These are phyloP conservation scores for Phytophthora sansomeana DNA, from an alignment of 352 stramenopile genomes.

Conservation along the genomic window DNA sequence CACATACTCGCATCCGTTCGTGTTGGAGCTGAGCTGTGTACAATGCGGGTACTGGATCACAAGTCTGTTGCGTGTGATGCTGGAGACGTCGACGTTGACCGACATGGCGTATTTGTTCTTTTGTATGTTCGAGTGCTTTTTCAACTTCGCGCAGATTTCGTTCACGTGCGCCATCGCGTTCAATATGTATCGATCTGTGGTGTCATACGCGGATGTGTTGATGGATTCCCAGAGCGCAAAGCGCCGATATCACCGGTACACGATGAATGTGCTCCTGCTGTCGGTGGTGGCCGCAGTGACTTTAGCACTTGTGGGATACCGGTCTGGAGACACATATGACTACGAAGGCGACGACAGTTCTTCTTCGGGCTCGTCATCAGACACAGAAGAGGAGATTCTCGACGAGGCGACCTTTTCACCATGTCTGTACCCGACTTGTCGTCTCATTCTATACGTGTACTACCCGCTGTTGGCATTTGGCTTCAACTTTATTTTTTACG, in stretches of 20 bases:
- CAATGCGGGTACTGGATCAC: conserved; percentile 83
- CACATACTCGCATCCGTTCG: conserved; percentile 75
- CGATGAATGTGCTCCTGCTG: conserved; percentile 72
- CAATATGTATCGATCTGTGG: conserved; percentile 83
- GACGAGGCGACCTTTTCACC: conserved; percentile 59
- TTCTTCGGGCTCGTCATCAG: conserved; percentile 22
- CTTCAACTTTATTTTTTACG: conserved; percentile 84
- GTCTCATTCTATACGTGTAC: conserved; percentile 81
- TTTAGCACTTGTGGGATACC: conserved; percentile 66
- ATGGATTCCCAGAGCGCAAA: conserved; percentile 74
- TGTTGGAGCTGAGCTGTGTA: conserved; percentile 70
- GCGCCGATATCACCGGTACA: conserved; percentile 65
- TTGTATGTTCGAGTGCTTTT: conserved; percentile 79
- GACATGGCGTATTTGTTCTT: conserved; percentile 67
- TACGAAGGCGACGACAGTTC: conserved; percentile 30
- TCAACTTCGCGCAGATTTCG: conserved; percentile 83
- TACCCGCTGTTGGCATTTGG: conserved; percentile 75
- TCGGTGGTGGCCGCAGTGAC: conserved; percentile 67
- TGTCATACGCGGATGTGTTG: conserved; percentile 78
- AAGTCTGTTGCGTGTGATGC: conserved; percentile 66
- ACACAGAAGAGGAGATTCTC: conserved; percentile 39
- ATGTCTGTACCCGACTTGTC: conserved; percentile 72
- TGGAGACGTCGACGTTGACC: conserved; percentile 49
- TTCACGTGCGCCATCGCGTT: conserved; percentile 83
- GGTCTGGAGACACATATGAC: conserved; percentile 32